Conservation (phyloP, 768 basidiomycete species). For the Inosperma sp. region DNA sequence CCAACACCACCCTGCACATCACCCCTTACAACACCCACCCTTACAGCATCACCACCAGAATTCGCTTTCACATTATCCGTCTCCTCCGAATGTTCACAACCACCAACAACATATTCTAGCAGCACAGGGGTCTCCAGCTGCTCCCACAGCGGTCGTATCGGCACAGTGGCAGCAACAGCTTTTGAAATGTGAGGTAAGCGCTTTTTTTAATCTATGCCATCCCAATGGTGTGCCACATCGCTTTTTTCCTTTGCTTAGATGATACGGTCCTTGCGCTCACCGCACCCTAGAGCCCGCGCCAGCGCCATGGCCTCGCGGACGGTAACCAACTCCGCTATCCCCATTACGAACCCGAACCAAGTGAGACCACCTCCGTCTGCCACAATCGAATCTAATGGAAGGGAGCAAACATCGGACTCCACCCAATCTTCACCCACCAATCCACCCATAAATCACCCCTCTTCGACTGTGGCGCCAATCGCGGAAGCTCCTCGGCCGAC, state of each 20-base stretch:
- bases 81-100: conserved; percentile 67
- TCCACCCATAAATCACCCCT: conserved; percentile 54
- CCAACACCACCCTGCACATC: conserved; percentile 57
- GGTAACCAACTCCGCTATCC: conserved; percentile 79
- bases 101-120: conserved; percentile 54
- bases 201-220: conserved; percentile 11
- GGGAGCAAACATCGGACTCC: conserved; percentile 23
- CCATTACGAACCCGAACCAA: conserved; percentile 87
- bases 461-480: conserved; percentile 71
- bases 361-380: conserved; percentile 43
- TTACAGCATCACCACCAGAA: conserved; percentile 75
- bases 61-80: conserved; percentile 72
- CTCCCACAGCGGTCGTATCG: conserved; percentile 56
- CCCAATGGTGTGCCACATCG: conserved; percentile 22
- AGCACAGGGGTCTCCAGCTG: conserved; percentile 55
- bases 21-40: conserved; percentile 51
- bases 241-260: conserved; percentile 48
- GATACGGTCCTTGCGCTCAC: conserved; percentile 78
- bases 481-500: conserved; percentile 63
- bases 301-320: conserved; percentile 91
- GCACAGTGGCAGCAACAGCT: conserved; percentile 93
- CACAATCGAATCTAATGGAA: conserved; percentile 33
- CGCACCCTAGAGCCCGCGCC: conserved; percentile 93
- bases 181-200: conserved; percentile 86
- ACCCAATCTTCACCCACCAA: conserved; percentile 29